Base-by-base conservation (phyloP, 208 protist species). In the Vickermania ingenoplastis region DNA sequence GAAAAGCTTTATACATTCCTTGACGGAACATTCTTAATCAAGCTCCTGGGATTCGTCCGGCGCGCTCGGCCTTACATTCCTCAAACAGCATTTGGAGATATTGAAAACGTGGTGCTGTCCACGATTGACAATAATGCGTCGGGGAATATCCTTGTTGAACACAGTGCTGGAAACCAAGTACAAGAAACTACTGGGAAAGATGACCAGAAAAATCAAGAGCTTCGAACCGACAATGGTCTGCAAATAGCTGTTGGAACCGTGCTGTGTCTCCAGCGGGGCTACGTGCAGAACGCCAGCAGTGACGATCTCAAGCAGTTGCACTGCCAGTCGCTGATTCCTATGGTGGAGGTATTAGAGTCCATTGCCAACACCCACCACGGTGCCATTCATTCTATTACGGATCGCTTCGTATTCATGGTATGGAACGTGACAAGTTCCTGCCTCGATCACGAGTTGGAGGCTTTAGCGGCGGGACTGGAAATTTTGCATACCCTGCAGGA, bases 381-480 rank as follows among this genome's bases (percentile, higher is more conserved):
- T 25, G 41, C 57, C 5, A 21, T 62, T 13, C 41, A 62, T 41
- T 57, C 41, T 27, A 23, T 62, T 4, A 27, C 41, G 41, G 57
- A 41, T 17, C 41, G 57, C 23, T n/a, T 28, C 36, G 28, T 62
- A 13, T 31, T 57, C 17, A 41, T 28, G 25, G 17, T 25, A 29
- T 62, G 57, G 57, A 62, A 62, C 45, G 41, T 62, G 5, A 57
- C 45, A 5, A 62, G 41, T 41, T 53, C 57, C 7, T 57, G 21
- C 45, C 57, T 29, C 5, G n/a, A 28, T 7, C 5, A 11, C n/a
- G 41, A 57, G 14, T 21, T 62, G 14, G 13, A 25, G 7, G 57
- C 57, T 17, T 11, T 62, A 14, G 7, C 5, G 41, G 24, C 41
- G 11, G 28, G 41, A 25, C 11, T 62, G 13, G 41, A 53, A 26